phyloP scores from a whole-genome alignment of 1,284 basidiomycete genomes.

The Volvariella volvacea region DNA sequence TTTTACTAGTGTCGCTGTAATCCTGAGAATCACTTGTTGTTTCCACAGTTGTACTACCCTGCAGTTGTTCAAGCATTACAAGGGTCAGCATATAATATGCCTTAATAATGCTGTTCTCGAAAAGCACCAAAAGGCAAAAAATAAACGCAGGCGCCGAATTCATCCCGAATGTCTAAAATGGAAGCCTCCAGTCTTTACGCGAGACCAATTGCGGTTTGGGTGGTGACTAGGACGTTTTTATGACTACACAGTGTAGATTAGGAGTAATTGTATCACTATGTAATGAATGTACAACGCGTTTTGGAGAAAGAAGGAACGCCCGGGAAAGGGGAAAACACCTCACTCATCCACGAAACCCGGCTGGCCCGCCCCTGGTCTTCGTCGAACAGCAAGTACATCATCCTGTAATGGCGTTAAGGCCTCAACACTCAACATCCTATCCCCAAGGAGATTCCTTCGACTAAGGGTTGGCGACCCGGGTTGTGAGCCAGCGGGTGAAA shows the following conservation, averaged over 20 bases:
- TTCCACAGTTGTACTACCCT: slow-evolving; percentile 78
- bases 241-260: background rate
- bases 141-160: slow-evolving; percentile 78
- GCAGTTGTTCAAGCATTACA: slow-evolving; percentile 95
- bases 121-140: slow-evolving; percentile 80
- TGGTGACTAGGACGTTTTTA: slow-evolving; percentile 41
- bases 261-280: too few species aligned
- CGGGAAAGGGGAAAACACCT: background rate
- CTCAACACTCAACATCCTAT: background rate
- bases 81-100: slow-evolving; percentile 91
- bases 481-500: slow-evolving; percentile 61
- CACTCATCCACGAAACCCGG: background rate
- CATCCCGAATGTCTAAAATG: slow-evolving; percentile 79
- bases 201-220: slow-evolving; percentile 86
- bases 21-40: slow-evolving; percentile 5
- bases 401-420: background rate
- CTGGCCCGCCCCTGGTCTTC: background rate
- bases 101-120: slow-evolving; percentile 89
- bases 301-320: too few species aligned
- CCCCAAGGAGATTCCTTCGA: slow-evolving; percentile 19
- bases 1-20: slow-evolving; percentile 1
- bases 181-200: slow-evolving; percentile 92
- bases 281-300: too few species aligned
- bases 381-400: background rate
- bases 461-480: slow-evolving; percentile 58